Base-by-base conservation (phyloP, 306 rosid genomes). In the Inga oerstediana region DNA sequence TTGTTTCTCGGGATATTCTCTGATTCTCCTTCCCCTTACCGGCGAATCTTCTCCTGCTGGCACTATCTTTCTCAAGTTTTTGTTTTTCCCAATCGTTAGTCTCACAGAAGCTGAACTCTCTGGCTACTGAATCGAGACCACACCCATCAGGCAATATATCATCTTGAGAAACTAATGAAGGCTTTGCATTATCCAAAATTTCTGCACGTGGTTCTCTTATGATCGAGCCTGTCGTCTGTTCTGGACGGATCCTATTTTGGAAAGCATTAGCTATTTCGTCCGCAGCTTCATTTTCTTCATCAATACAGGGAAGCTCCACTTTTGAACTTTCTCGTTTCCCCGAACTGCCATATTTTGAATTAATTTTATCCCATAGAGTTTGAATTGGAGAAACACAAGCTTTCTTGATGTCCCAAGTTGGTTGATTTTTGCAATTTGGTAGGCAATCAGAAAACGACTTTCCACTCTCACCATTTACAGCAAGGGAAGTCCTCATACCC, bases 301-400 rank as follows among this genome's bases (percentile, higher is more conserved):
- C 80, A 69, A 97, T 94, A 89, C 95, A 89, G 41, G 98, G 97
- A 83, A 97, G 99, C 81, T 97, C 99, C 37, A 80, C 81, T 77
- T 81, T 91, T 80, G 83, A 87, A 90, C 89, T 91, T 82, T 73
- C 82, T 16, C 86, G 86, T 89, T 89, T 97, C 82, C 88, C 95
- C 17, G 97, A 97, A 87, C 95, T 91, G 72, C 92, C 89, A 20
- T 81, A 77, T 75, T 81, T 85, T 27, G 86, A 79, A 85, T 88
- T 85, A 76, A 87, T 85, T 83, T 83, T 88, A 71, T 97, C 95
- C 97, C 96, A 90, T 71, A 94, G 86, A 64, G 91, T 94, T 74
- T 89, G 90, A 86, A 91, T 81, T 8, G 97, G 94, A 83, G 97
- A 89, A 72, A 82, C 59, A 79, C 78, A 82, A 13, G 85, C 85